Evolutionary conservation across 1,284 basidiomycete genomes (phyloP).

Genomic region (Ganoderma sinense): DNA sequence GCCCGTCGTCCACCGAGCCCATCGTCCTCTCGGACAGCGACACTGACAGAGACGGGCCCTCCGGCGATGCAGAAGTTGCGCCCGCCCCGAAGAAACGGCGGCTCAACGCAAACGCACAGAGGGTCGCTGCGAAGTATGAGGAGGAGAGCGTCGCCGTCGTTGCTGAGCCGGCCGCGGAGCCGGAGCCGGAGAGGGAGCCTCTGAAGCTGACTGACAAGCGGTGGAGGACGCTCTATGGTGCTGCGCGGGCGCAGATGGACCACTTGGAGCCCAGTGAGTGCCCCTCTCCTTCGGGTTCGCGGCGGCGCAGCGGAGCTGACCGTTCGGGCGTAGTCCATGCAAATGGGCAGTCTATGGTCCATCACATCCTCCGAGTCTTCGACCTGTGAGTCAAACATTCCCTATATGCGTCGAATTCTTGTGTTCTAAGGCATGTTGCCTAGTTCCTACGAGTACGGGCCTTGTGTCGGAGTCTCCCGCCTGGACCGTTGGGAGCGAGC

Average conservation of each 20-base stretch:
- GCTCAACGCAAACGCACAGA: background rate
- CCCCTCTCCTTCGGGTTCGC: background rate
- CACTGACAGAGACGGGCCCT: slow-evolving; percentile 13
- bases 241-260: slow-evolving; percentile 63
- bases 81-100: slow-evolving; percentile 24
- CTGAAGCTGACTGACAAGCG: slow-evolving; percentile 54
- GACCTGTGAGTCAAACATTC: slow-evolving; percentile 65
- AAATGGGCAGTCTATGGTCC: slow-evolving; percentile 65
- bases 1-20: slow-evolving; percentile 12
- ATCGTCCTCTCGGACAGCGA: slow-evolving; percentile 24
- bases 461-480: slow-evolving; percentile 84
- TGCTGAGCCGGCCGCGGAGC: slow-evolving; percentile 27
- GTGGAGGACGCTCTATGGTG: slow-evolving; percentile 57
- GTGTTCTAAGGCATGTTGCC: slow-evolving; percentile 8
- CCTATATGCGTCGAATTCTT: background rate
- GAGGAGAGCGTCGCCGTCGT: background rate
- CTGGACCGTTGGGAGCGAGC: slow-evolving; percentile 93
- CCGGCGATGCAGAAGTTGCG: slow-evolving; percentile 11
- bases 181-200: slow-evolving; percentile 35
- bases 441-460: slow-evolving; percentile 85
- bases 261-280: slow-evolving; percentile 65
- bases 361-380: slow-evolving; percentile 82
- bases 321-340: slow-evolving; percentile 59
- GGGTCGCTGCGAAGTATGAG: slow-evolving; percentile 12
- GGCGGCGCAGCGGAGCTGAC: slow-evolving; percentile 4